These are phyloP conservation scores for Aspergillus taichungensis DNA, from an alignment of 495 filamentous ascomycete genomes.

Conservation along the genomic window DNA sequence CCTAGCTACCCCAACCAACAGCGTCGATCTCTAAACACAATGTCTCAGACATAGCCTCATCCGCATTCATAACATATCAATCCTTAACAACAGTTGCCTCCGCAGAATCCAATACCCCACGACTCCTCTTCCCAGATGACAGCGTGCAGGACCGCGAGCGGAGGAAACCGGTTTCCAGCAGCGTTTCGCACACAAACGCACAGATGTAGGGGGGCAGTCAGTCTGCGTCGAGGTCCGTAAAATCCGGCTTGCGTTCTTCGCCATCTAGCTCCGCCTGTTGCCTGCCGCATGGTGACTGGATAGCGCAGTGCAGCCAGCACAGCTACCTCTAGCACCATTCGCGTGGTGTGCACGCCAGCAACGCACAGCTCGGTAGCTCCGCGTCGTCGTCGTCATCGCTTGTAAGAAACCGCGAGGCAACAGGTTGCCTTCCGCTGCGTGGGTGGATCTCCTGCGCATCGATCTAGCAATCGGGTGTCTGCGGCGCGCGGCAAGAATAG, in stretches of 20 bases:
- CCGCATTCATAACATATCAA: slow-evolving; percentile 34
- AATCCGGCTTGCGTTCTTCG: slow-evolving; percentile 6
- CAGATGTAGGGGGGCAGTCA: slow-evolving; percentile 21
- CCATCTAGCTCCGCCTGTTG: slow-evolving; percentile 37
- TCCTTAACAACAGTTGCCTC: slow-evolving; percentile 30
- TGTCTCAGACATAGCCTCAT: slow-evolving; percentile 32
- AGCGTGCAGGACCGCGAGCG: slow-evolving; percentile 43
- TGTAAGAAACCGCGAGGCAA: no score
- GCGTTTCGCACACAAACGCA: slow-evolving; percentile 23
- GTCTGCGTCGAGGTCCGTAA: slow-evolving; percentile 7
- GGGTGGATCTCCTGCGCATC: neutral
- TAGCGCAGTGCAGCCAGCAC: slow-evolving; percentile 28
- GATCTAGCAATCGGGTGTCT: slow-evolving; percentile 2
- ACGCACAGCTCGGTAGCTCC: slow-evolving; percentile 24
- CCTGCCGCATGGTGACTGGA: slow-evolving; percentile 30
- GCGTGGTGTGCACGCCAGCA: slow-evolving; percentile 27
- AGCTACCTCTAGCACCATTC: slow-evolving; percentile 24
- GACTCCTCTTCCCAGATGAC: slow-evolving; percentile 41
- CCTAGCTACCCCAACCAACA: slow-evolving; percentile 37
- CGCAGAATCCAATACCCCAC: slow-evolving; percentile 39
- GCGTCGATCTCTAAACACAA: slow-evolving; percentile 38
- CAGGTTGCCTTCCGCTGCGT: no score
- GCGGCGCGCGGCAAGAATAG: neutral
- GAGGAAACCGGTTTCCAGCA: slow-evolving; percentile 24
- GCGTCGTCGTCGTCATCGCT: slow-evolving; percentile 11